Conservation (phyloP, 2,329 filamentous ascomycete species). For the Aspergillus tubingensis region DNA sequence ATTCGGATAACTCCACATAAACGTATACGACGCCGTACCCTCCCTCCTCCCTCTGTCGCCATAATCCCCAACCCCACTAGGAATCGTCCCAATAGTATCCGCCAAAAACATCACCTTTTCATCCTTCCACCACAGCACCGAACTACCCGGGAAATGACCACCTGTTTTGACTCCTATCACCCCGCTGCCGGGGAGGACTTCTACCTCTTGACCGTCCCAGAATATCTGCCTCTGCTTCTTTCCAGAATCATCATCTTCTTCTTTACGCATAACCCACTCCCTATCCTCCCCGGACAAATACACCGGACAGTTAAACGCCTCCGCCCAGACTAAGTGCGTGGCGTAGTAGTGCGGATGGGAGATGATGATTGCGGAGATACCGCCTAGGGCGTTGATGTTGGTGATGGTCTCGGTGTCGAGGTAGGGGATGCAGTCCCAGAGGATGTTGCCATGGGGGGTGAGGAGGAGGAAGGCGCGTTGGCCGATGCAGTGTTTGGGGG, state of each 20-base stretch:
- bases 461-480: constrained; percentile 71
- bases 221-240: constrained; percentile 27
- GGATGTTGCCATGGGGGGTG: constrained; percentile 67
- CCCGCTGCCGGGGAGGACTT: constrained; percentile 36
- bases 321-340: constrained; percentile 73
- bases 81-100: constrained; percentile 74
- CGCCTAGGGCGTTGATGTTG: constrained; percentile 62
- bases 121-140: constrained; percentile 64
- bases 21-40: constrained; percentile 59
- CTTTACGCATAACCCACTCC: constrained; percentile 58
- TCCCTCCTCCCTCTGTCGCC: constrained; percentile 33
- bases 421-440: constrained; percentile 77
- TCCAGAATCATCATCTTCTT: too few relatives aligned
- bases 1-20: constrained; percentile 78
- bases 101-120: constrained; percentile 70
- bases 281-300: constrained; percentile 68
- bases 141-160: constrained; percentile 76
- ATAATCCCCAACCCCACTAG: constrained; percentile 40
- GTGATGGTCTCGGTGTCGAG: constrained; percentile 65
- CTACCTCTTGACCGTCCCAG: constrained; percentile 38
- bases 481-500: constrained; percentile 69
- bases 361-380: constrained; percentile 71
- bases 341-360: constrained; percentile 82
- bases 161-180: constrained; percentile 69
- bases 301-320: constrained; percentile 67